Evolutionary conservation across 2,329 filamentous ascomycete species (phyloP).

Genomic region (Hyphodiscus sp.): DNA sequence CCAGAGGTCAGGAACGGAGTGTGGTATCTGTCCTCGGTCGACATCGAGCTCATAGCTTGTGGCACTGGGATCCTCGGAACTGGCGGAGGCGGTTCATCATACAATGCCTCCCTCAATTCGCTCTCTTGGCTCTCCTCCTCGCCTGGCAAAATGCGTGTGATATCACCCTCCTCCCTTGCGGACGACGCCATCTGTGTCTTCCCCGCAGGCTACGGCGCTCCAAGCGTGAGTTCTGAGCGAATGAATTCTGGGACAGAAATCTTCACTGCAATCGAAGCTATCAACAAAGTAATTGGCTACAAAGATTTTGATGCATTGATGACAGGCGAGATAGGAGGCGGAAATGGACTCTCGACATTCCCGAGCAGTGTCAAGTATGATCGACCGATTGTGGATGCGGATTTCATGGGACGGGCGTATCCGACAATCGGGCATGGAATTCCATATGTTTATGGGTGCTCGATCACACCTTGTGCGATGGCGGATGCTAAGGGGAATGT

Average conservation of each 20-base stretch:
- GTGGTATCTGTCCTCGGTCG: conserved; percentile 34
- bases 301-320: conserved; percentile 37
- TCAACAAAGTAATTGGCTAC: conserved; percentile 30
- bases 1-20: conserved; percentile 28
- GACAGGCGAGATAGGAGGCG: conserved; percentile 56
- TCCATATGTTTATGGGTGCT: conserved; percentile 34
- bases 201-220: conserved; percentile 40
- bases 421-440: conserved; percentile 35
- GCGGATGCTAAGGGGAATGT: conserved; percentile 34
- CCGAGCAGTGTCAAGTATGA: conserved; percentile 49
- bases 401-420: conserved; percentile 48
- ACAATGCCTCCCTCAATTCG: conserved; percentile 36
- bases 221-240: conserved; percentile 35
- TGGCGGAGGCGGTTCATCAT: conserved; percentile 34
- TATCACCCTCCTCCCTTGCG: conserved; percentile 18
- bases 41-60: conserved; percentile 33
- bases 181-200: conserved; percentile 34
- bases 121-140: conserved; percentile 33
- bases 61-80: conserved; percentile 34
- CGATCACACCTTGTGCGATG: conserved; percentile 33
- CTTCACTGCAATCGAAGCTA: conserved; percentile 32
- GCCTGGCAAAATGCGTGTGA: conserved; percentile 34
- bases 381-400: conserved; percentile 45
- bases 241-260: conserved; percentile 34
- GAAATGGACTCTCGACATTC: conserved; percentile 54